Evolutionary conservation across 805 yeast genomes (phyloP).

Genomic region (Myxozyma melibiosi): DNA sequence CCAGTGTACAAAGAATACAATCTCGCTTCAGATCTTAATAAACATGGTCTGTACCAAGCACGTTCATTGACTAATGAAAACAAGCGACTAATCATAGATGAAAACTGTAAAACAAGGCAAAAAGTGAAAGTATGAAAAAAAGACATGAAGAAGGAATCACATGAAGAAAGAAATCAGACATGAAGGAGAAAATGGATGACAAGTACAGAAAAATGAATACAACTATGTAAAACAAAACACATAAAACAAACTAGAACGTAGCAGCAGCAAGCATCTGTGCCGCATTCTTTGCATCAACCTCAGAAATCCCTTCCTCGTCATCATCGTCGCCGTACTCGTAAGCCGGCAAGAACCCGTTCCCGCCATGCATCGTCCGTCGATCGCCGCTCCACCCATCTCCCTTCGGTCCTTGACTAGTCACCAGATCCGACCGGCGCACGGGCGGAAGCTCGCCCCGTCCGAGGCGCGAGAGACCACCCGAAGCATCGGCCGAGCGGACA

Average conservation of each 20-base stretch:
- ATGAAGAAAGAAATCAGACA: too few species aligned
- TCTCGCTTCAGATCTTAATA: too few species aligned
- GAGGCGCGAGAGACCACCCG: slow-evolving; percentile 79
- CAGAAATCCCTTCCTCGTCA: slow-evolving; percentile 37
- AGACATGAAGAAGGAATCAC: neutral
- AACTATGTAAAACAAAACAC: slow-evolving; percentile 4
- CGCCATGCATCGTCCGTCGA: slow-evolving; percentile 49
- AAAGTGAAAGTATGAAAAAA: too few species aligned
- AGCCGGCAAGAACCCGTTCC: slow-evolving; percentile 36
- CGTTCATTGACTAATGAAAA: too few species aligned
- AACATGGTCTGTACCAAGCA: too few species aligned
- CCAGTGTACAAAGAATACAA: too few species aligned
- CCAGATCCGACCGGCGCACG: slow-evolving; percentile 39
- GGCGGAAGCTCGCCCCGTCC: slow-evolving; percentile 53
- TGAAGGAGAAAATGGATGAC: too few species aligned
- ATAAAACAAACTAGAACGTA: slow-evolving; percentile 51
- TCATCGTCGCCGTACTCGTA: slow-evolving; percentile 29
- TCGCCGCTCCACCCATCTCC: slow-evolving; percentile 68
- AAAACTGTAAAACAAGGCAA: too few species aligned
- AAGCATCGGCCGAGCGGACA: slow-evolving; percentile 70
- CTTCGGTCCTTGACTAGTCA: slow-evolving; percentile 51
- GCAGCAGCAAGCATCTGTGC: slow-evolving; percentile 79
- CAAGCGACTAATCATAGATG: too few species aligned
- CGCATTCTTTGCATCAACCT: slow-evolving; percentile 79
- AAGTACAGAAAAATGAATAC: too few species aligned